Evolutionary conservation across 1,284 basidiomycete species (phyloP).

Genomic region (Heterobasidion occidentale): DNA sequence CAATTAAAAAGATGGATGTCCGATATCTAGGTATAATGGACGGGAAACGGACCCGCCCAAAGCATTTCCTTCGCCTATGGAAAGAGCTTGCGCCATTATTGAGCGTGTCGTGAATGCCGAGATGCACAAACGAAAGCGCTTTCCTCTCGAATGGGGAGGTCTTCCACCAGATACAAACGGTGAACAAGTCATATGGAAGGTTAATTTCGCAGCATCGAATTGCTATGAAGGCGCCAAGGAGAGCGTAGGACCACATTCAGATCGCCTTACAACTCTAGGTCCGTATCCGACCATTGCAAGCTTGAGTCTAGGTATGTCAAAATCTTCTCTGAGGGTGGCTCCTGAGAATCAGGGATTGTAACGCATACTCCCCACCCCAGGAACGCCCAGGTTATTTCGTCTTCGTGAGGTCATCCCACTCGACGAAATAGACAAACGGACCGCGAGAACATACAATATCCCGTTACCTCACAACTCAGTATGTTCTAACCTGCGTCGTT

Average conservation of each 20-base stretch:
- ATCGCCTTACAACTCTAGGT: slow-evolving; percentile 72
- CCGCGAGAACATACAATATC: slow-evolving; percentile 76
- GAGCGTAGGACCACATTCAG: slow-evolving; percentile 83
- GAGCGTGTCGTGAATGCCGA: slow-evolving; percentile 75
- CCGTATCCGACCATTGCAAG: slow-evolving; percentile 92
- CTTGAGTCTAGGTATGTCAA: slow-evolving; percentile 70
- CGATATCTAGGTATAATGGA: slow-evolving; percentile 67
- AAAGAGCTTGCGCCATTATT: slow-evolving; percentile 70
- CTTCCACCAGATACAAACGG: slow-evolving; percentile 21
- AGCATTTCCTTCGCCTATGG: slow-evolving; percentile 65
- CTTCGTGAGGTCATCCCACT: slow-evolving; percentile 67
- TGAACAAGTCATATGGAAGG: slow-evolving; percentile 54
- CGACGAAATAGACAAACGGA: slow-evolving; percentile 44
- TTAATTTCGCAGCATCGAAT: slow-evolving; percentile 89
- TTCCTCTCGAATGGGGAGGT: slow-evolving; percentile 69
- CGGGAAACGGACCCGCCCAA: slow-evolving; percentile 47
- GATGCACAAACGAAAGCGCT: slow-evolving; percentile 53
- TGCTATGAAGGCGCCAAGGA: slow-evolving; percentile 83
- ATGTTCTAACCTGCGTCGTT: slow-evolving; percentile 1
- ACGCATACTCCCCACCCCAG: slow-evolving; percentile 23
- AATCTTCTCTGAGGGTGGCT: background rate
- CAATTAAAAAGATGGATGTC: no score
- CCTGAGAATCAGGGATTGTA: background rate
- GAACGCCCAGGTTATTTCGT: slow-evolving; percentile 68
- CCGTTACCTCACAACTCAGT: slow-evolving; percentile 82